A percentile compares a stretch with the other conserved stretches of the same genome.
phyloP scores from a whole-genome alignment of 2,329 filamentous ascomycete species.

The Lizonia empirigonia region DNA sequence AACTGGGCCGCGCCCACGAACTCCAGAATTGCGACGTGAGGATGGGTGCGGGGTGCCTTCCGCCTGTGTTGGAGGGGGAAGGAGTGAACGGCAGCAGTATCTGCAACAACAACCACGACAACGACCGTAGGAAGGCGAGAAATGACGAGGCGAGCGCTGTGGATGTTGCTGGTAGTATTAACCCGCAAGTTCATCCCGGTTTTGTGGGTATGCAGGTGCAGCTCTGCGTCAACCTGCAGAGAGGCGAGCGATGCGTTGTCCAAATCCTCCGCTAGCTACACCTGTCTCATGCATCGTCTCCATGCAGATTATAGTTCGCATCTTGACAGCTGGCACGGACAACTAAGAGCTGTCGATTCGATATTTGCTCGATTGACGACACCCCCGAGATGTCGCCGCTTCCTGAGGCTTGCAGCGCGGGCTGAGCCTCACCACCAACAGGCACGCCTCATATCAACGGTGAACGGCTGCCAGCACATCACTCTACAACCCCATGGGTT shows the following conservation, averaged over 20 bases:
- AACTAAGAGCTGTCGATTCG: conserved; percentile 30
- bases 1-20: conserved; percentile 28
- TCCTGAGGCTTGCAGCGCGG: conserved; percentile 13
- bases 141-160: conserved; percentile 36
- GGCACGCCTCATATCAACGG: conserved; percentile 25
- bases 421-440: conserved; percentile 29
- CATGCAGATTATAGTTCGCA: conserved; percentile 33
- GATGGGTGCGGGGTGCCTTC: conserved; percentile 17
- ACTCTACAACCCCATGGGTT: conserved; percentile 23
- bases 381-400: conserved; percentile 25
- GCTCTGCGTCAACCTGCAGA: conserved; percentile 50
- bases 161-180: conserved; percentile 42
- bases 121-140: conserved; percentile 24
- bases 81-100: conserved; percentile 7
- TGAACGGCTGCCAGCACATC: conserved; percentile 35
- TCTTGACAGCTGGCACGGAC: conserved; percentile 48
- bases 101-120: conserved; percentile 14
- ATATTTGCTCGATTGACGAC: conserved; percentile 26
- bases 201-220: conserved; percentile 45
- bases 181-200: conserved; percentile 39
- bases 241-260: conserved; percentile 44
- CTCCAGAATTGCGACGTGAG: conserved; percentile 28
- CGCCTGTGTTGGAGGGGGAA: conserved; percentile 15
- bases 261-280: conserved; percentile 42
- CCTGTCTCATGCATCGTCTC: conserved; percentile 37